Base-by-base conservation (phyloP, 1,284 basidiomycete genomes). In the Spongispora temasekensis region DNA sequence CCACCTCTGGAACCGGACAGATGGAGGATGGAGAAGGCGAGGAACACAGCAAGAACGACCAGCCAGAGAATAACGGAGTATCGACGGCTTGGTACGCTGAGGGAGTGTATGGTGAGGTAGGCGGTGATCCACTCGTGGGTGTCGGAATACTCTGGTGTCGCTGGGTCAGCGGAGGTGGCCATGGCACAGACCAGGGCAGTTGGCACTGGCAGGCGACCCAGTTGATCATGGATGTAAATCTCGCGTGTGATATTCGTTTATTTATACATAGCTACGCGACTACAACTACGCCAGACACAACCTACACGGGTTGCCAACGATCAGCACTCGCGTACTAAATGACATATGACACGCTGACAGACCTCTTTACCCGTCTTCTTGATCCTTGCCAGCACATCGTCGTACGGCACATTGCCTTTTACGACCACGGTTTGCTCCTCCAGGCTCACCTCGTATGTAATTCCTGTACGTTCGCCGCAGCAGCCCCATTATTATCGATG, bases 331-430 rank as follows among this genome's bases (percentile, higher is more conserved):
- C n/a, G n/a, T n/a, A n/a, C n/a, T n/a, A 23, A 17, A 34, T 15
- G 28, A 17, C 2, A 53, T 40, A 25, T 17, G 4, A 35, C 15
- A 42, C 42, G 23, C 19, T n/a, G 8, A 63, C 61, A 58, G 60
- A 87, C 87, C 82, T 88, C 84, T 77, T 95, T 95, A 65, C 93
- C 93, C 3, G 93, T 95, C 84, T 94, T 95, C 81, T 87, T 85
- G 74, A 95, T 93, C 80, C 83, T 91, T 54, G 79, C 86, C 40
- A 88, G 74, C 50, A 94, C 79, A 5, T 82, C 81, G 1, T 93
- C 90, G 71, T 90, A 93, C 12, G 81, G 69, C 12, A 85, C 80
- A 4, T 79, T 78, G 17, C 86, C 87, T 27, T 76, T 86, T 53
- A 95, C 92, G 50, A 84, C 64, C 53, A 94, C 93, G 68, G 83